Conservation (phyloP, 2,329 filamentous ascomycete species). For the Ophiocordyceps camponoti-floridani region DNA sequence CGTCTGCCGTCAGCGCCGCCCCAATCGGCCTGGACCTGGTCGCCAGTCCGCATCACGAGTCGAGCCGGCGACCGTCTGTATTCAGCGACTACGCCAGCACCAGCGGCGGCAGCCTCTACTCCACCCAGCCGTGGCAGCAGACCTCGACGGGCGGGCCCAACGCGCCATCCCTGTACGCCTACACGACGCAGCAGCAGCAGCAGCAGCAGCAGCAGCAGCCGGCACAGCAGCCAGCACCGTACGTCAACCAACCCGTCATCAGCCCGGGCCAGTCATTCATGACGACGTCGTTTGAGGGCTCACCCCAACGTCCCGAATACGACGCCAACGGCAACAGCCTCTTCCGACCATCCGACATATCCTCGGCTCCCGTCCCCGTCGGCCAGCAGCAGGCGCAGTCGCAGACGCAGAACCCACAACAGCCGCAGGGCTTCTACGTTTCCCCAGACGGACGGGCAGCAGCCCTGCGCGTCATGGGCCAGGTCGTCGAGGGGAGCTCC, state of each 20-base stretch:
- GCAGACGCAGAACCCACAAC: neutral
- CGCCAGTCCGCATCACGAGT: constrained; percentile 21
- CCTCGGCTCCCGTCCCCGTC: constrained; percentile 11
- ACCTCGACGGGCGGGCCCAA: constrained; percentile 19
- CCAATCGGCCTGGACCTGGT: constrained; percentile 27
- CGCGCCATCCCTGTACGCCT: constrained; percentile 26
- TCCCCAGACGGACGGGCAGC: constrained; percentile 13
- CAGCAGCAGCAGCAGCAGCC: constrained; percentile 8
- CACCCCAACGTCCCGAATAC: constrained; percentile 14
- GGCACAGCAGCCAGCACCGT: constrained; percentile 10
- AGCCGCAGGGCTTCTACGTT: constrained; percentile 12
- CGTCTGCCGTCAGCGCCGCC: constrained; percentile 15
- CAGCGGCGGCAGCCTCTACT: constrained; percentile 20
- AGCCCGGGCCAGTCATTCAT: constrained; percentile 16
- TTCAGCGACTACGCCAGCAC: constrained; percentile 28
- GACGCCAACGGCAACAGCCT: constrained; percentile 12
- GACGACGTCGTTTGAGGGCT: constrained; percentile 14
- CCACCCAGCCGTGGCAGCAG: constrained; percentile 23
- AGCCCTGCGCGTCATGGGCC: constrained; percentile 10
- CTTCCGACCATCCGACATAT: constrained; percentile 15
- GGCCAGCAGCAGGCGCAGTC: constrained; percentile 8
- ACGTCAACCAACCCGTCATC: constrained; percentile 11
- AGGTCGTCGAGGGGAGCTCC: constrained; percentile 11
- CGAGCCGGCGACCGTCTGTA: constrained; percentile 25
- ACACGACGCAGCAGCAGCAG: constrained; percentile 11